Conservation (phyloP, 768 basidiomycete species). For the Heimioporus sp. region DNA sequence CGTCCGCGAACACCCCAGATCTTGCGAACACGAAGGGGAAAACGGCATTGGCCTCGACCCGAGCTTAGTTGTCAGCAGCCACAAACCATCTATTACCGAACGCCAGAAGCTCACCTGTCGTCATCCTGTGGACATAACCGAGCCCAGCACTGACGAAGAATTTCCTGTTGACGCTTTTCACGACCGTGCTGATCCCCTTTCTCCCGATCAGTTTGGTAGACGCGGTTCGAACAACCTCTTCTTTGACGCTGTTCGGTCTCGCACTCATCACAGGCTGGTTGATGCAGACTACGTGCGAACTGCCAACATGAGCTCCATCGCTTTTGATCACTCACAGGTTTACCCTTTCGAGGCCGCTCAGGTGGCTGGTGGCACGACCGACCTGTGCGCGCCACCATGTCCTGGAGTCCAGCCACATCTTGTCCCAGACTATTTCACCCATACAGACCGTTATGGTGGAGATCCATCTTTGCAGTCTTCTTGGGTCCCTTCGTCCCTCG, state of each 20-base stretch:
- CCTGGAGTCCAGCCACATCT: constrained; percentile 23
- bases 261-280: constrained; percentile 21
- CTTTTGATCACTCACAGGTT: constrained; percentile 23
- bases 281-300: constrained; percentile 21
- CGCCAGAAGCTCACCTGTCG: constrained; percentile 17
- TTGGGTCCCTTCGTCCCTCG: constrained; percentile 26
- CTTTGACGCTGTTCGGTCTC: constrained; percentile 37
- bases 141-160: constrained; percentile 11
- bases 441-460: constrained; percentile 19
- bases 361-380: constrained; percentile 20
- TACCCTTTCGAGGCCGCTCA: constrained; percentile 18
- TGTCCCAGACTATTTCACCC: constrained; percentile 26
- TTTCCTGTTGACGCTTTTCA: constrained; percentile 13
- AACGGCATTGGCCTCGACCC: constrained; percentile 9
- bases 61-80: constrained; percentile 6
- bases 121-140: constrained; percentile 15
- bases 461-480: constrained; percentile 23
- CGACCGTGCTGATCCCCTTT: constrained; percentile 8
- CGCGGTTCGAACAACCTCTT: constrained; percentile 37
- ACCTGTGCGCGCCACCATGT: constrained; percentile 24
- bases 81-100: constrained; percentile 14
- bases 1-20: constrained; percentile 15
- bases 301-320: constrained; percentile 18
- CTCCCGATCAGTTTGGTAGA: constrained; percentile 27
- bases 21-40: constrained; percentile 22